Base-by-base conservation (phyloP, 306 rosid genomes). In the Cicer judaicum region DNA sequence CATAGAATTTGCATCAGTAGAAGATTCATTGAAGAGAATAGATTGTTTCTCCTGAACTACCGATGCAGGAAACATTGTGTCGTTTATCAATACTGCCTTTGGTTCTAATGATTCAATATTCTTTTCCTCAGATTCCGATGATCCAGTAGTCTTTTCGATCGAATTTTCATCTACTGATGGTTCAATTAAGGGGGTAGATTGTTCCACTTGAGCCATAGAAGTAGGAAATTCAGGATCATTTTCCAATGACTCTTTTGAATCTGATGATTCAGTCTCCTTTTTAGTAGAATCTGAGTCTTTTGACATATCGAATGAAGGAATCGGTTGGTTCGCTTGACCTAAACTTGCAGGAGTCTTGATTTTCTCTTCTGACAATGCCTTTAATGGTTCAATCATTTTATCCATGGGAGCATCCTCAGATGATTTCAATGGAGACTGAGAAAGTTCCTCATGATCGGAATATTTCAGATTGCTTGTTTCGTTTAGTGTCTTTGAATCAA, bases 191-290 rank as follows among this genome's bases (percentile, higher is more conserved):
- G 73, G 73, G 46, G 52, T 63, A 65, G 87, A 73, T 74, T 75
- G 83, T 54, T 82, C 74, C 69, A 13, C 76, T 18, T 56, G 66
- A 55, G 12, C 78, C 73, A 43, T 68, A 56, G 70, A 56, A 18
- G 75, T 63, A 55, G 77, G 78, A 72, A 66, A 57, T 67, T 68
- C 40, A 65, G 77, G 47, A 40, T 69, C 75, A 15, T 77, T 75
- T 74, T 79, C 89, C 62, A 76, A 47, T 60, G 80, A 74, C 48
- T 72, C 77, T 63, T 89, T 77, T 73, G 75, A 40, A 24, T 55
- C 62, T 48, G 53, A 19, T n/a, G 77, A 64, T 39, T 65, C 64
- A 1, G 42, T 54, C 49, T 64, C 57, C 13, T 11, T 39, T 77
- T 54, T 43, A 57, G 79, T 52, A 42, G 79, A 77, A 77, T 42